A percentile compares a stretch with the other conserved stretches of the same genome.
Evolutionary conservation across 1,139 yeast genomes (phyloP).

Genomic region (Candida tetrigidarum): DNA sequence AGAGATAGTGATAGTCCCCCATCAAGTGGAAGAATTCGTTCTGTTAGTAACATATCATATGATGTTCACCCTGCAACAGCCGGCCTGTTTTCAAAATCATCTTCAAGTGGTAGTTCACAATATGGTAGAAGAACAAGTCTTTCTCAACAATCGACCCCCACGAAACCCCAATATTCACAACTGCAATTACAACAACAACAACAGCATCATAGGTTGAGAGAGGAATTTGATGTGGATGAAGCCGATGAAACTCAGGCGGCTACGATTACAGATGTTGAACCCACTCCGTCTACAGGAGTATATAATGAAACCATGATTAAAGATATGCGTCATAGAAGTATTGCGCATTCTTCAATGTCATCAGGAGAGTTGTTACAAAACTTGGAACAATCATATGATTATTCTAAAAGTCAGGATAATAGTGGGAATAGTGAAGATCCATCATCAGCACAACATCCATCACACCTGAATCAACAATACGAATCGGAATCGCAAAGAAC

Average conservation of each 20-base stretch:
- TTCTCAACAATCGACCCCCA: conserved; percentile 5
- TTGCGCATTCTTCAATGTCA: conserved; percentile 30
- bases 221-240: conserved; percentile 6
- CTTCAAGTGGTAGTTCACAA: background rate
- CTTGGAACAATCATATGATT: conserved; percentile 24
- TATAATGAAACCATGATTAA: conserved; percentile 16
- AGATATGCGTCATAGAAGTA: conserved; percentile 16
- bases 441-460: background rate
- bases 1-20: conserved; percentile 7
- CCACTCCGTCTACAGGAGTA: conserved; percentile 7
- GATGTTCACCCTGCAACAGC: conserved; percentile 13
- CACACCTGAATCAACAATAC: background rate
- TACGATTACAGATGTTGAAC: no score
- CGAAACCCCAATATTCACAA: no score
- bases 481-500: background rate
- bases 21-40: conserved; percentile 1
- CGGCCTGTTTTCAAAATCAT: conserved; percentile 14
- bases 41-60: conserved; percentile 5
- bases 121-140: background rate
- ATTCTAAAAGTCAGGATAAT: conserved; percentile 10
- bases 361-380: conserved; percentile 42
- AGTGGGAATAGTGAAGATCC: conserved; percentile 9
- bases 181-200: no score
- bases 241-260: background rate
- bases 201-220: conserved; percentile 5